These are phyloP conservation scores for Microdochium trichocladiopsis DNA, from an alignment of 2,329 filamentous ascomycete genomes.

Conservation along the genomic window DNA sequence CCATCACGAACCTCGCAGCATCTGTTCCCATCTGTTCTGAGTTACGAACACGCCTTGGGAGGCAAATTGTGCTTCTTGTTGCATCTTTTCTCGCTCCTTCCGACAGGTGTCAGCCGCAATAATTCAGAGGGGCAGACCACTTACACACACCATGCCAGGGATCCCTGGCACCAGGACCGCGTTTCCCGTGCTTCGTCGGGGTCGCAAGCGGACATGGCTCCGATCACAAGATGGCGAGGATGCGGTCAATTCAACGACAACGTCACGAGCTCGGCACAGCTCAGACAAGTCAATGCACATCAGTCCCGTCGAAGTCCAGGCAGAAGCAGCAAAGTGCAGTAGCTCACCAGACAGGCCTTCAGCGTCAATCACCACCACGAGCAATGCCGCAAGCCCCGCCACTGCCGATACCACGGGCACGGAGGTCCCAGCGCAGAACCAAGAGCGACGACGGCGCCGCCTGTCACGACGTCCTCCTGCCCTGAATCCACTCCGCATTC, in stretches of 20 bases:
- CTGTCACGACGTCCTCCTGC: background rate
- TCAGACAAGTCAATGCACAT: background rate
- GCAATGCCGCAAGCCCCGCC: background rate
- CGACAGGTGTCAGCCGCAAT: too few species aligned
- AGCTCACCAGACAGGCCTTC: background rate
- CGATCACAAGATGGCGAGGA: background rate
- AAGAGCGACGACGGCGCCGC: background rate
- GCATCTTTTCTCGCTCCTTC: too few species aligned
- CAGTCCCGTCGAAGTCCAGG: background rate
- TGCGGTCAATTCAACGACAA: background rate
- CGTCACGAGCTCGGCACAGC: background rate
- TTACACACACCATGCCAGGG: background rate
- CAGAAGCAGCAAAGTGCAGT: background rate
- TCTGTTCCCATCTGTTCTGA: too few species aligned
- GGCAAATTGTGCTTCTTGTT: too few species aligned
- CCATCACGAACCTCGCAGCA: too few species aligned
- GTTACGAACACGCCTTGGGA: too few species aligned
- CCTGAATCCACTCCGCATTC: slow-evolving; percentile 10
- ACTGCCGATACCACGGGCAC: background rate
- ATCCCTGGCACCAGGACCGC: background rate
- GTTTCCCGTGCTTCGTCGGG: background rate
- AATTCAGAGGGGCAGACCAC: too few species aligned
- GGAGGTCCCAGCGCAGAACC: background rate
- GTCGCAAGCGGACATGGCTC: background rate
- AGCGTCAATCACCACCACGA: background rate